phyloP scores from a whole-genome alignment of 164 flowering plant genomes.

The Malania oleifera region DNA sequence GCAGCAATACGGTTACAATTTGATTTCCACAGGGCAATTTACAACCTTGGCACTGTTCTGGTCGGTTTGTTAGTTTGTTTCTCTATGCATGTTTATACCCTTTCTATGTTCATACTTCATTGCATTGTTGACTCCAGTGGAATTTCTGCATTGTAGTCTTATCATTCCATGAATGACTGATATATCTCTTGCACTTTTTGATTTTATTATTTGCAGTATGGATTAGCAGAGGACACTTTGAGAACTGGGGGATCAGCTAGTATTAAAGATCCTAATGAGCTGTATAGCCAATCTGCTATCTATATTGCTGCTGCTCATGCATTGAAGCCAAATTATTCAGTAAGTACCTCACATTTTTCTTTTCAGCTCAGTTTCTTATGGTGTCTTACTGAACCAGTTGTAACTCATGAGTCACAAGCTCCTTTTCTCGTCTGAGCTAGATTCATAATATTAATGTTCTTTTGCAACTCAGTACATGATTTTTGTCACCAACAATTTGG shows the following conservation, averaged over 20 bases:
- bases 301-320: conserved; percentile 99
- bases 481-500: too few relatives aligned
- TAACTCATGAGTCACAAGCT: too few relatives aligned
- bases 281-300: conserved; percentile 90
- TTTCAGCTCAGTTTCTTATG: background rate
- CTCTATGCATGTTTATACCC: conserved; percentile 2
- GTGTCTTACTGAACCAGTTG: too few relatives aligned
- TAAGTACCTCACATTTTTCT: conserved; percentile 23
- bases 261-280: conserved; percentile 71
- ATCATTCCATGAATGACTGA: background rate
- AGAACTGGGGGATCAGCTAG: conserved; percentile 66
- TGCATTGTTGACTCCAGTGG: background rate
- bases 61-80: conserved; percentile 39
- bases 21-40: conserved; percentile 98
- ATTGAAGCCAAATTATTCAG: conserved; percentile 88
- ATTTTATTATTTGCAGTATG: conserved; percentile 54
- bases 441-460: too few relatives aligned
- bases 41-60: conserved; percentile 99
- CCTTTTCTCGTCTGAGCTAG: too few relatives aligned
- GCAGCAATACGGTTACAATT: conserved; percentile 90
- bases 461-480: too few relatives aligned
- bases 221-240: conserved; percentile 94
- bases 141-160: background rate
- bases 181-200: background rate
- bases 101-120: background rate